Percentiles rank a stretch among this genome's conserved stretches.
Conservation (phyloP, 176 grass and related monocot genomes). For the Phoenix dactylifera region DNA sequence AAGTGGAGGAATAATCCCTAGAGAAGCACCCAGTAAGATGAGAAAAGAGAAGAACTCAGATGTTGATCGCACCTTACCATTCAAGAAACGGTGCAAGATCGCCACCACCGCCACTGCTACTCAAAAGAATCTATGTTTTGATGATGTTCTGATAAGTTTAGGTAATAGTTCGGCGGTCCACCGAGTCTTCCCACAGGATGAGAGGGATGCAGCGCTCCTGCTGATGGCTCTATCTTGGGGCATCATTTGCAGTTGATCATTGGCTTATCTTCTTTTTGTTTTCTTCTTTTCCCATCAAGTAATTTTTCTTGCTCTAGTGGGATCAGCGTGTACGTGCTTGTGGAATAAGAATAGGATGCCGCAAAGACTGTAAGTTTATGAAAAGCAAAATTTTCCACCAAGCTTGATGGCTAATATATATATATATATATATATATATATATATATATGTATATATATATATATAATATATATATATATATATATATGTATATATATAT, state of each 20-base stretch:
- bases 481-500: too few relatives aligned
- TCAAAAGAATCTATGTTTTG: background rate
- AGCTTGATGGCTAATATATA: too few relatives aligned
- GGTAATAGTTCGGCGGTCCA: background rate
- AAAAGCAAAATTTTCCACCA: too few relatives aligned
- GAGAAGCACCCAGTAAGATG: conserved; percentile 21
- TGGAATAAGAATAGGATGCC: too few relatives aligned
- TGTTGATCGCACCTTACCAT: conserved; percentile 65
- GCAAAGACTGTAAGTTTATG: too few relatives aligned
- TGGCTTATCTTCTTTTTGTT: too few relatives aligned
- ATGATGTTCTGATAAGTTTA: background rate
- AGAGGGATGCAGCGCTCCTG: background rate
- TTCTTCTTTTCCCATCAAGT: too few relatives aligned
- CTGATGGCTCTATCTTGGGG: conserved; percentile 1
- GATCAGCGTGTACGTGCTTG: too few relatives aligned
- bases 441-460: too few relatives aligned
- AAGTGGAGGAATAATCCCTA: conserved; percentile 9
- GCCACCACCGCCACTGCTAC: background rate
- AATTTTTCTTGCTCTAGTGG: too few relatives aligned
- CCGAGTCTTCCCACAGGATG: conserved; percentile 1
- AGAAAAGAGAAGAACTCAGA: conserved; percentile 63
- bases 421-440: too few relatives aligned
- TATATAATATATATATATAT: too few relatives aligned
- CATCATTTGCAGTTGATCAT: background rate
- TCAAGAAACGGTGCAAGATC: conserved; percentile 97